A percentile compares a stretch with the other conserved stretches of the same genome.
Evolutionary conservation across 257 asterid species (phyloP).

Genomic region (Fraxinus pennsylvanica): DNA sequence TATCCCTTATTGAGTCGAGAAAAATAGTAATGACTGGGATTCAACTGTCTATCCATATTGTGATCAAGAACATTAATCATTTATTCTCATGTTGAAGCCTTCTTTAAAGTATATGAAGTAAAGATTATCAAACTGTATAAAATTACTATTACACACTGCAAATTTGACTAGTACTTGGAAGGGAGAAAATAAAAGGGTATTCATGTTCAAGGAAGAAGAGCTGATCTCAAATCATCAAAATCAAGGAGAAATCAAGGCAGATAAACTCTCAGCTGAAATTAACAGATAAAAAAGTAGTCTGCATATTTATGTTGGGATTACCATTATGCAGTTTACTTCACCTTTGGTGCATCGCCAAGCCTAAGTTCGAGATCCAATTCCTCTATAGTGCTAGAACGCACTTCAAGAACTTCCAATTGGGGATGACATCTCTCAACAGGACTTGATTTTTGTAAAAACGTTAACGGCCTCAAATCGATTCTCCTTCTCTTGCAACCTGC

Average conservation of each 20-base stretch:
- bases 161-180: slow-evolving; percentile 18
- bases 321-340: slow-evolving; percentile 33
- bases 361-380: slow-evolving; percentile 89
- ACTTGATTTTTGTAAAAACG: slow-evolving; percentile 36
- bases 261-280: slow-evolving; percentile 19
- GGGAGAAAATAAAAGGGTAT: slow-evolving; percentile 8
- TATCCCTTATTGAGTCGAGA: background rate
- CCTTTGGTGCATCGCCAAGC: slow-evolving; percentile 83
- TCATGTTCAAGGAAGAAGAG: slow-evolving; percentile 23
- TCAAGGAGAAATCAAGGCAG: background rate
- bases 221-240: slow-evolving; percentile 1
- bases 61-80: background rate
- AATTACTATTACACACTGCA: slow-evolving; percentile 33
- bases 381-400: slow-evolving; percentile 38
- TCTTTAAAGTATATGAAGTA: background rate
- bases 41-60: background rate
- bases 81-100: background rate
- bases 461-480: slow-evolving; percentile 38
- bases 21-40: background rate
- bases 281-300: slow-evolving; percentile 21
- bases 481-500: slow-evolving; percentile 63
- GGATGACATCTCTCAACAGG: slow-evolving; percentile 36
- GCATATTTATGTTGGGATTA: background rate
- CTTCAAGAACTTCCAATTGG: slow-evolving; percentile 33
- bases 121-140: background rate